Conservation (phyloP, 2,329 filamentous ascomycete genomes). For the Fusarium devonianum region DNA sequence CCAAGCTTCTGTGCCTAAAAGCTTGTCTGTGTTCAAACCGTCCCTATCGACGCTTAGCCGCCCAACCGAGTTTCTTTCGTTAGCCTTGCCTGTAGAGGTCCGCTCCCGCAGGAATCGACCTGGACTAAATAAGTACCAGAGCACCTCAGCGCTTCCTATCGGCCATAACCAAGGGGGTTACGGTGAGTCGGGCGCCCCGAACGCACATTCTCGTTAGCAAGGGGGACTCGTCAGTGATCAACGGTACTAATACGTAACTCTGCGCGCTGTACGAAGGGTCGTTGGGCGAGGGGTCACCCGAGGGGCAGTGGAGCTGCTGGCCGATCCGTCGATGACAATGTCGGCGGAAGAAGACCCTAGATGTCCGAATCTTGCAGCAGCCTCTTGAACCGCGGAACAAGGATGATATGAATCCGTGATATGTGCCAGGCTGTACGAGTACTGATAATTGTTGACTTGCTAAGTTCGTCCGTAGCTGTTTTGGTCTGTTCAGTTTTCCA, state of each 20-base stretch:
- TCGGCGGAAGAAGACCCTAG: constrained; percentile 3
- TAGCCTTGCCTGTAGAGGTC: not conserved
- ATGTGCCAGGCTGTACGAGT: not conserved
- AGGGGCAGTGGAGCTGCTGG: constrained; percentile 1
- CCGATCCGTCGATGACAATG: constrained; percentile 16
- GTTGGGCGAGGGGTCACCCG: not conserved
- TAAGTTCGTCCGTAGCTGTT: not conserved
- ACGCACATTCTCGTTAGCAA: constrained; percentile 9
- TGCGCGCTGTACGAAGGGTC: not conserved
- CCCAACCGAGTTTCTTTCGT: not conserved
- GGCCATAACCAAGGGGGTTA: too few relatives aligned
- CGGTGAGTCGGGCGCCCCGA: constrained; percentile 7
- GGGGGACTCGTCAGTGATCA: too few relatives aligned
- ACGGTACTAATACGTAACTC: too few relatives aligned
- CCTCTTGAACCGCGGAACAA: constrained; percentile 5
- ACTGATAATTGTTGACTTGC: not conserved
- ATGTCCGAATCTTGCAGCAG: not conserved
- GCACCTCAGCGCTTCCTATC: too few relatives aligned
- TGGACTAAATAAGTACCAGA: too few relatives aligned
- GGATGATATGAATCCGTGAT: constrained; percentile 1
- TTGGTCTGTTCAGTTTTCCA: constrained; percentile 1
- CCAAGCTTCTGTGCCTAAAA: constrained; percentile 33
- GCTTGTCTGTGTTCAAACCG: constrained; percentile 25
- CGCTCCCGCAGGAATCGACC: too few relatives aligned
- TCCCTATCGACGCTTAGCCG: constrained; percentile 4